phyloP scores from a whole-genome alignment of 208 protist genomes.

The Vickermania ingenoplastis region DNA sequence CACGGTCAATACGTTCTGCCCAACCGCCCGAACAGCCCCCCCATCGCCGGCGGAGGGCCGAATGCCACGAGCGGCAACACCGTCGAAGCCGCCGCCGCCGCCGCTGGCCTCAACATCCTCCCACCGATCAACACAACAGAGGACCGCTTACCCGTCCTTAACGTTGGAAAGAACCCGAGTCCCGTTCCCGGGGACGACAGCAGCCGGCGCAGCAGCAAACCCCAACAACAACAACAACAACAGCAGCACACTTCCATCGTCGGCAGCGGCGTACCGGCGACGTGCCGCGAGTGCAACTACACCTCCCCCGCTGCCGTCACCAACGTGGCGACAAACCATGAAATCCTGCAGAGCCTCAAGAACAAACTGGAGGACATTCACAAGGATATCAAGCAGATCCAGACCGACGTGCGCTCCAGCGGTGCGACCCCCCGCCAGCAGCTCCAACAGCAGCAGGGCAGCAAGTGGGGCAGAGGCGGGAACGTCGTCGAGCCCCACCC shows the following conservation, averaged over 20 bases:
- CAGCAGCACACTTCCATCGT: neutral
- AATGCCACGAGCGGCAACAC: neutral
- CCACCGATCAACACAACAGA: neutral
- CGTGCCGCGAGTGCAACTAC: neutral
- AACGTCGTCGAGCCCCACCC: neutral
- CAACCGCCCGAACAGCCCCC: neutral
- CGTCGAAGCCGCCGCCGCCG: neutral
- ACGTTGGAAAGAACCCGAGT: neutral
- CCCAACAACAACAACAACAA: too few species aligned
- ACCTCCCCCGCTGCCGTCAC: neutral
- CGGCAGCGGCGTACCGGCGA: neutral
- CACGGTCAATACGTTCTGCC: neutral
- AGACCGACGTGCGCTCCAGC: neutral
- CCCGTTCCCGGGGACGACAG: neutral
- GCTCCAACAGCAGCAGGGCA: neutral
- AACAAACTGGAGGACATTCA: conserved; percentile 42
- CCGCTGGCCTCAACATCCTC: neutral
- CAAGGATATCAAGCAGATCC: conserved; percentile 29
- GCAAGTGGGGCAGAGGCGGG: neutral
- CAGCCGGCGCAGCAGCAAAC: neutral
- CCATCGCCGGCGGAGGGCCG: neutral
- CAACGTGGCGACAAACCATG: too few species aligned
- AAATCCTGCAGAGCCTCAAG: conserved; percentile 23
- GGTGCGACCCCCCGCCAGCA: neutral
- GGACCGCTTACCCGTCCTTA: neutral